phyloP scores from a whole-genome alignment of 2,329 filamentous ascomycete genomes.

The Setomelanomma holmii region DNA sequence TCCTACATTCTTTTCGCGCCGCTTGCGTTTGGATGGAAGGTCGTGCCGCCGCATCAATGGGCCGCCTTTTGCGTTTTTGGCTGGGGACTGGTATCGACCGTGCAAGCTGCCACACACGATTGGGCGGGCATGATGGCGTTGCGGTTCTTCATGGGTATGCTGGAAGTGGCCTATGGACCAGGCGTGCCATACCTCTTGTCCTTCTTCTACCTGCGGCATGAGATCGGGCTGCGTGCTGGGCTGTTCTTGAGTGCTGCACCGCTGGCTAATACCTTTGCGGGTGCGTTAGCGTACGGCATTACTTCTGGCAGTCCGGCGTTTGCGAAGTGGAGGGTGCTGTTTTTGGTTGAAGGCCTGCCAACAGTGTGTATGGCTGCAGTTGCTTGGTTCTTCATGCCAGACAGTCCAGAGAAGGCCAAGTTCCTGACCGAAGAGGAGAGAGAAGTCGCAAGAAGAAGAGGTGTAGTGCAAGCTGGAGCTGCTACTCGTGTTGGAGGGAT shows the following conservation, averaged over 20 bases:
- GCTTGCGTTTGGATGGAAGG: slow-evolving; percentile 47
- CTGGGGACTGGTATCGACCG: slow-evolving; percentile 44
- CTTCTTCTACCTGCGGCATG: slow-evolving; percentile 66
- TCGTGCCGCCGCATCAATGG: slow-evolving; percentile 47
- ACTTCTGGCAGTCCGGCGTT: slow-evolving; percentile 64
- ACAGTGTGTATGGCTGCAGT: slow-evolving; percentile 52
- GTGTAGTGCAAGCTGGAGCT: slow-evolving; percentile 39
- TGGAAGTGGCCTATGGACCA: slow-evolving; percentile 55
- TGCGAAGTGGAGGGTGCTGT: slow-evolving; percentile 68
- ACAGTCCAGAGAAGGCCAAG: slow-evolving; percentile 52
- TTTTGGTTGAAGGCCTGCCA: slow-evolving; percentile 56
- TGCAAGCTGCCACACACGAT: slow-evolving; percentile 38
- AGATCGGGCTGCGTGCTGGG: slow-evolving; percentile 63
- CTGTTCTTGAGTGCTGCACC: slow-evolving; percentile 64
- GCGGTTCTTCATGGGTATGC: slow-evolving; percentile 45
- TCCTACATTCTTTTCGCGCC: slow-evolving; percentile 48
- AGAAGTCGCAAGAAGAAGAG: slow-evolving; percentile 36
- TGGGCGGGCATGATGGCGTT: slow-evolving; percentile 46
- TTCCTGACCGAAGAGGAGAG: slow-evolving; percentile 54
- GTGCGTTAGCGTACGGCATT: slow-evolving; percentile 63
- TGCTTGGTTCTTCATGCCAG: slow-evolving; percentile 54
- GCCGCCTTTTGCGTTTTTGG: slow-evolving; percentile 43
- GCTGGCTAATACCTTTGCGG: slow-evolving; percentile 81
- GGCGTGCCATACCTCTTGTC: slow-evolving; percentile 60
- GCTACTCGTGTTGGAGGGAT: slow-evolving; percentile 35